Evolutionary conservation across 305 asterid genomes (phyloP), one percentile per base, ranked within the genome.

Genomic region (Solanum chacoense): DNA sequence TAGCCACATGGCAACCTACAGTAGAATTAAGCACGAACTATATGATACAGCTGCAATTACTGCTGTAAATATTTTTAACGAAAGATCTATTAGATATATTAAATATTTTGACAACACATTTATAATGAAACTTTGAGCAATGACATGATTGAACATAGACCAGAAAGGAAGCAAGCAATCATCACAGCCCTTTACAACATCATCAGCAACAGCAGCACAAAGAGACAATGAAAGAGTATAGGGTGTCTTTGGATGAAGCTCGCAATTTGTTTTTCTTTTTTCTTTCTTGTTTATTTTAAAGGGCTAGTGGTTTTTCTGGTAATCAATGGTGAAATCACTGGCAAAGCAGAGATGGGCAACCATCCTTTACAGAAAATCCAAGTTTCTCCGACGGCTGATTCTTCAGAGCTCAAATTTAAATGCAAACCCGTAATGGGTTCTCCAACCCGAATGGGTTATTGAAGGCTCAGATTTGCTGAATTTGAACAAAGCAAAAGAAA

Each of bases 291-390:
- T 77, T n/a, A 38, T 37, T 78, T 78, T 31, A 90, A 75, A 83
- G 40, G 85, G 34, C 34, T 78, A 50, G 45, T 78, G 8, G 32
- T 37, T 37, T 16, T 28, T 88, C 42, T 87, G 24, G 79, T 31
- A 26, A n/a, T 34, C 32, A 40, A 26, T 67, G 88, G 28, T 13
- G 69, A 86, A 72, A 40, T 86, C 88, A 71, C 12, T 36, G 88
- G 71, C 88, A 88, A 32, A 7, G 84, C 78, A 84, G 91, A 87
- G 88, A 89, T 63, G 89, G 91, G 88, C 90, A 91, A 89, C 90
- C 91, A 87, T 89, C 91, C 92, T 37, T 26, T 3, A 24, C 11
- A 78, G 63, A 78, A 78, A n/a, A 37, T 78, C 34, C 59, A 9
- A 65, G 28, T 65, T 65, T 65, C 73, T 65, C 29, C 26, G 4